Base-by-base conservation (phyloP, 805 yeast species). In the Metschnikowia aberdeeniae region DNA sequence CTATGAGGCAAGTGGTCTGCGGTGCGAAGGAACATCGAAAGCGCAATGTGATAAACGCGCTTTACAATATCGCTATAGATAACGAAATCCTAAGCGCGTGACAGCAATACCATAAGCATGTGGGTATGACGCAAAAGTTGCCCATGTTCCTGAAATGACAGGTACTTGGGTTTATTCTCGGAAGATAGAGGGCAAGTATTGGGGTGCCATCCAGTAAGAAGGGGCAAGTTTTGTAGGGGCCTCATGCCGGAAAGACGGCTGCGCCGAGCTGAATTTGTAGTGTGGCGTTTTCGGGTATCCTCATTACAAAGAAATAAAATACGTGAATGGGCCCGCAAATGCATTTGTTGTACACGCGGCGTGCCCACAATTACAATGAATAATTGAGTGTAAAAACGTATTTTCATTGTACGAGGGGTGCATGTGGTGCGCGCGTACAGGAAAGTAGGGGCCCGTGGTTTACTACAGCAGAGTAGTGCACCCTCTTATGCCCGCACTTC, bases 401-500 rank as follows among this genome's bases (percentile, higher is more conserved):
- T 14, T 9, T 7, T 13, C n/a, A 39, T 31, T 39, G 42, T 39
- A 22, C 17, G 7, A 20, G 14, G 29, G 36, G 29, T 11, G 42
- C 42, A 32, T 22, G n/a, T 11, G 14, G 20, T 6, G 36, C 3
- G 42, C 13, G 35, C 36, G 14, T 39, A 30, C 29, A 37, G 40
- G 40, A 29, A 28, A 37, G 34, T 12, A n/a, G 4, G 34, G 31
- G 40, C 27, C 10, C 34, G 33, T 37, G 34, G 20, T 20, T 17
- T 37, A 24, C 40, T 37, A 37, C 33, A 37, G 34, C 34, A 29
- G 40, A 20, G 20, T 36, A 11, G 27, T n/a, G 19, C 33, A 29
- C 34, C 34, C 8, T 29, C 17, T n/a, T 29, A 37, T 29, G 40
- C 35, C 27, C 42, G 42, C 42, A 31, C 42, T 39, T 39, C 42